A percentile compares a stretch with the other conserved stretches of the same genome.
phyloP scores from a whole-genome alignment of 176 grass and related monocot species.

The Triticum monococcum region DNA sequence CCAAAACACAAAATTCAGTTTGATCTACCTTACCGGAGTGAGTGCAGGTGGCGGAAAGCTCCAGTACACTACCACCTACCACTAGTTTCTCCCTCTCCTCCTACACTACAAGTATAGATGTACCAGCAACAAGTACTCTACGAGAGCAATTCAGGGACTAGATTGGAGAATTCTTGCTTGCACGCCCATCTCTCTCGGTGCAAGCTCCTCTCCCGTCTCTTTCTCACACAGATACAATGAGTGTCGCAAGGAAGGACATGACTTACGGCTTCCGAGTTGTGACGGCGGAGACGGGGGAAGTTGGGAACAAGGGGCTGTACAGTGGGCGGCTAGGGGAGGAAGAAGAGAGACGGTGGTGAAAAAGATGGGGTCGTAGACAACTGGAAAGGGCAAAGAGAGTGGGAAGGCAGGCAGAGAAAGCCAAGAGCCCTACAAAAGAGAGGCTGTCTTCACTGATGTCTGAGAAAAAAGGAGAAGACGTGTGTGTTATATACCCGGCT shows the following conservation, averaged over 20 bases:
- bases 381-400: constrained; percentile 63
- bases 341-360: constrained; percentile 68
- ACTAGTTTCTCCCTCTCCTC: not conserved
- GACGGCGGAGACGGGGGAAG: constrained; percentile 44
- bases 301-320: constrained; percentile 37
- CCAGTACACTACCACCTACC: not conserved
- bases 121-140: constrained; percentile 15
- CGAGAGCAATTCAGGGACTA: constrained; percentile 34
- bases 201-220: constrained; percentile 41
- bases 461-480: not conserved
- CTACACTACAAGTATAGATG: not conserved
- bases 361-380: constrained; percentile 72
- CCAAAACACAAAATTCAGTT: constrained; percentile 41
- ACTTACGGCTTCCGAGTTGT: constrained; percentile 25
- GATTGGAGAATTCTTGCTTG: constrained; percentile 68
- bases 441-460: constrained; percentile 19
- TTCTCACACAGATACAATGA: constrained; percentile 32
- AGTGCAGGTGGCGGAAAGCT: constrained; percentile 29
- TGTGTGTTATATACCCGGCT: not conserved
- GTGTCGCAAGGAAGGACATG: constrained; percentile 24
- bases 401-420: constrained; percentile 36
- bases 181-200: constrained; percentile 29
- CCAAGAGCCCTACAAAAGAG: constrained; percentile 34
- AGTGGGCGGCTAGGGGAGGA: constrained; percentile 47
- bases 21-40: constrained; percentile 30